Base-by-base conservation (phyloP, 495 filamentous ascomycete species). In the Hypoxylon rickii region DNA sequence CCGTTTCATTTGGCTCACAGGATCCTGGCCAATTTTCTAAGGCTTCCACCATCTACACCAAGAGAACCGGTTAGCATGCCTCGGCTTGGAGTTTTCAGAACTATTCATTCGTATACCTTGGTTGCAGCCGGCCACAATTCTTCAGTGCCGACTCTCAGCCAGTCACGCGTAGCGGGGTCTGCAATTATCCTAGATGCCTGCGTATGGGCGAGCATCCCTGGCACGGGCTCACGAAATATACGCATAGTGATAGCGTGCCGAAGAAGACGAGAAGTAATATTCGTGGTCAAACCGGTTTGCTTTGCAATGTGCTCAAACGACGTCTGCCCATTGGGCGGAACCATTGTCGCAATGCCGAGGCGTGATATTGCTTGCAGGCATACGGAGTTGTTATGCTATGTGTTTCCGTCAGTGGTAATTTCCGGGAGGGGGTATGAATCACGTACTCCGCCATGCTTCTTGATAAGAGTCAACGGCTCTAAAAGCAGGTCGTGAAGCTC, bases 231-330 rank as follows among this genome's bases (percentile, higher is more conserved):
- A 7, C 55, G 50, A 63, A 82, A 82, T 10, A 80, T 68, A 8
- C 68, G 70, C 44, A 76, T 69, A 18, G 68, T 74, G 58, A 79
- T 78, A 2, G 75, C 77, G 52, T 73, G 71, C 0, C 75, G 71
- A 3, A 80, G 58, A 37, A 82, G 54, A 3, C 76, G 68, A 15
- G 60, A 53, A 12, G 74, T 39, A 17, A 71, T 62, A 3, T 47
- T 29, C 22, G 66, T 58, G 18, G 56, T 24, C 8, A 76, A 32
- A 0, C 16, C 24, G 19, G 29, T 57, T 17, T 51, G 7, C 15
- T 22, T 15, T 0, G 75, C 66, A 18, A 76, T 60, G 2, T 70
- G 51, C 12, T 49, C 47, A 42, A 67, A 76, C 1, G 69, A 65
- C 5, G 52, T 60, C 26, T 61, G 53, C 4, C 53, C 58, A 34